Base-by-base conservation (phyloP, 2,329 filamentous ascomycete genomes). In the Elsinoe batatas region DNA sequence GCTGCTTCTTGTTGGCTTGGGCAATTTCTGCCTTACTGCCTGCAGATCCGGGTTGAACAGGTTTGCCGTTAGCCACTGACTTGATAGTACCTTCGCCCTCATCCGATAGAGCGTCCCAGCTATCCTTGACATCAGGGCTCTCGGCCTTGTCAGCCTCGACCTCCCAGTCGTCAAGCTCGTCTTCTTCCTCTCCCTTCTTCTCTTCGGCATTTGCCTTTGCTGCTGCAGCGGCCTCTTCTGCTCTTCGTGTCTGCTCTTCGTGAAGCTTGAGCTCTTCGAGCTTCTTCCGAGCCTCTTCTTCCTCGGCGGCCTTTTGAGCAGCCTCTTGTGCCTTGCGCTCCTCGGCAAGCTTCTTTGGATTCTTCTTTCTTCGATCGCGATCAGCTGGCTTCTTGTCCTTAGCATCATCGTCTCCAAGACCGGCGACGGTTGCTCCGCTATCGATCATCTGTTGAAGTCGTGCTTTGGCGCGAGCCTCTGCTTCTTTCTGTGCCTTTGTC, bases 51-150 rank as follows among this genome's bases (percentile, higher is more conserved):
- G 60, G 54, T 42, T 65, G 63, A 11, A 61, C 62, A 47, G 66
- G 61, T 62, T 74, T 69, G 57, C 68, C 65, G 59, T 70, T 63
- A 51, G 61, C 60, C 17, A 64, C 63, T 18, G 66, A 61, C 61
- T 72, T 72, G 37, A 63, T 62, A n/a, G 59, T 42, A 62, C 66
- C 70, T 78, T 75, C 65, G 64, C 90, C 87, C 5, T 88, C 85
- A 49, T 88, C 87, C 2, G 83, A 84, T 55, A 89, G 86, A 33
- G 87, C 90, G 68, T 97, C 91, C 91, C 91, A 97, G 75, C 85
- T 91, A 62, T 96, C 91, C 72, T 96, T 96, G 65, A 95, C 79
- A 58, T 86, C 84, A 11, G 85, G 84, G 58, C 86, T 84, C 13
- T 87, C 85, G 22, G 87, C 81, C 10, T 80, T 81, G 47, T 87